Evolutionary conservation across 139 green algal species (phyloP).

Genomic region (Coccomyxa sp.): DNA sequence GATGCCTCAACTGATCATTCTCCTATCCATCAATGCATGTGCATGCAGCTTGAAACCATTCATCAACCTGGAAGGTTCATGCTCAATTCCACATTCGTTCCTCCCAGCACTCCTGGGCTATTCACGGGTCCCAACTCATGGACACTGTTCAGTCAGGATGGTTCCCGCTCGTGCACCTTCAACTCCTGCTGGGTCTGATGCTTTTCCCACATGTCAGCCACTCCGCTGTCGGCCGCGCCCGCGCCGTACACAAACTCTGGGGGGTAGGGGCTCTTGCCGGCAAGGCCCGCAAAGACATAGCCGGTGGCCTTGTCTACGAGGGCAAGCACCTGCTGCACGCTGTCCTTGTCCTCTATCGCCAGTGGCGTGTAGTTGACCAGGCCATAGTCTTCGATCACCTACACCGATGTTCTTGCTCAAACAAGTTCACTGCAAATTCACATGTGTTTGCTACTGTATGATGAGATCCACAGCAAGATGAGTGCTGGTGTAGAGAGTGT

Average conservation of each 20-base stretch:
- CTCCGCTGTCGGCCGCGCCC: neutral
- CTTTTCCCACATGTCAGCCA: neutral
- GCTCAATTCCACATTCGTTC: no score
- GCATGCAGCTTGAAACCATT: no score
- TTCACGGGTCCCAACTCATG: no score
- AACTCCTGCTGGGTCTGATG: neutral
- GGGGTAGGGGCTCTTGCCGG: neutral
- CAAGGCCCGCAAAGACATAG: conserved; percentile 43
- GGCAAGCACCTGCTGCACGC: conserved; percentile 45
- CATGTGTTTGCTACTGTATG: neutral
- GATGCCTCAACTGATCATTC: no score
- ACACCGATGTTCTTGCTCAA: conserved; percentile 6
- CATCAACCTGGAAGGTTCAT: no score
- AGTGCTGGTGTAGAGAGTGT: conserved; percentile 10
- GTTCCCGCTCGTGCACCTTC: no score
- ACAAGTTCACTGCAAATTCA: neutral
- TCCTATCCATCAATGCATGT: no score
- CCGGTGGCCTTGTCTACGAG: conserved; percentile 78
- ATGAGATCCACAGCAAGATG: neutral
- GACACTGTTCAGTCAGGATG: no score
- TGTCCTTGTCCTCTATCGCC: conserved; percentile 72
- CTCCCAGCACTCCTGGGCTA: no score
- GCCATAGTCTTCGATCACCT: conserved; percentile 80
- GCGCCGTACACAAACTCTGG: conserved; percentile 17
- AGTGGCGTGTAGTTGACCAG: conserved; percentile 84